Evolutionary conservation across 768 basidiomycete species (phyloP).

Genomic region (Cystobasidium tubakii): DNA sequence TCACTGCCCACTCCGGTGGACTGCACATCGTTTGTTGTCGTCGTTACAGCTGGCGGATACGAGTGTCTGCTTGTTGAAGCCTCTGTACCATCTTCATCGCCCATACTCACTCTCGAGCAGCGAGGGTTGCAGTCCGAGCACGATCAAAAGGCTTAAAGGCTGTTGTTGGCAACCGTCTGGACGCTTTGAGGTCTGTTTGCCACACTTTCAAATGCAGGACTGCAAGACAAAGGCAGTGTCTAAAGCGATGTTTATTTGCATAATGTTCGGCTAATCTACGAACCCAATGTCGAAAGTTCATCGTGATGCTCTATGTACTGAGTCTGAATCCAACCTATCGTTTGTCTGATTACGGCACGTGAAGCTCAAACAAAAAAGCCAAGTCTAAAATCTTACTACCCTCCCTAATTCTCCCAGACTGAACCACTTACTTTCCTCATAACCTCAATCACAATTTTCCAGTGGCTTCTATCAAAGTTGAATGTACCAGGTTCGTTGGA

Average conservation of each 20-base stretch:
- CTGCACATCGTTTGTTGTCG: background rate
- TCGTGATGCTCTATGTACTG: background rate
- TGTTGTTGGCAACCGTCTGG: background rate
- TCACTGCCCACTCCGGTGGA: too few relatives aligned
- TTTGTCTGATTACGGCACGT: background rate
- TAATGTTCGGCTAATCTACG: background rate
- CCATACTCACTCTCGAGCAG: background rate
- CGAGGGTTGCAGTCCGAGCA: background rate
- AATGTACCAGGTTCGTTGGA: background rate
- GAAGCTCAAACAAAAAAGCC: background rate
- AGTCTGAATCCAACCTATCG: background rate
- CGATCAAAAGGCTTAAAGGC: background rate
- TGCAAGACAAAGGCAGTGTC: conserved; percentile 4
- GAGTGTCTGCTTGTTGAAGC: background rate
- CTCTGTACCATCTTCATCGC: background rate
- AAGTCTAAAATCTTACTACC: background rate
- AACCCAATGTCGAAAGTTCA: background rate
- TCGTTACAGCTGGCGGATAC: background rate
- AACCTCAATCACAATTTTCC: background rate
- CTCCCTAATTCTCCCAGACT: background rate
- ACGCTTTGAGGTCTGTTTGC: background rate
- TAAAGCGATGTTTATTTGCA: too few relatives aligned
- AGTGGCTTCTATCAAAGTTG: background rate
- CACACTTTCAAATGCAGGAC: background rate
- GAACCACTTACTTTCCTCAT: background rate